Base-by-base conservation (phyloP, 345 rosid genomes). In the Euclidium syriacum region DNA sequence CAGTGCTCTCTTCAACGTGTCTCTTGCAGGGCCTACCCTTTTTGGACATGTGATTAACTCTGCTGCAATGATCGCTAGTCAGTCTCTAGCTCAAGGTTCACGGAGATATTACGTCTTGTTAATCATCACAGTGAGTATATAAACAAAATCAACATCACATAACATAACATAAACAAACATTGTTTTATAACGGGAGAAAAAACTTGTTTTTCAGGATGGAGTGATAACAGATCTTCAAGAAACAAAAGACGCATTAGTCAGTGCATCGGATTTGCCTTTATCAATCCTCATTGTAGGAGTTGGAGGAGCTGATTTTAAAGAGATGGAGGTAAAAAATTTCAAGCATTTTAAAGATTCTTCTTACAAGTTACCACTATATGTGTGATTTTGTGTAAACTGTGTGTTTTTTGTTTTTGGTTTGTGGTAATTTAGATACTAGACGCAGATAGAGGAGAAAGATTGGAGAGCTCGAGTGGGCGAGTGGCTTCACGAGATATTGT, bases 271-370 rank as follows among this genome's bases (percentile, higher is more conserved):
- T 78, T 80, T 91, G 26, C 98, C 98, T 1, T 47, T 91, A 64
- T 91, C 96, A 25, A 88, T 91, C 62, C 86, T 91, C 65, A 86
- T 91, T 44, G 88, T 91, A 54, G 96, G 98, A 52, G 98, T 91
- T 58, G 98, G 98, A 68, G 96, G 96, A 75, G 98, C 98, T 2
- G 96, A 91, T 77, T 91, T 86, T 63, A 91, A 86, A 75, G 98
- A 85, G 79, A 91, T 91, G 98, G 96, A 91, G 98, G 98, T 88
- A 70, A 62, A 20, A 36, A 35, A 42, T 12, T 0, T 4, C 16
- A 40, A 6, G 59, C 3, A 40, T 10, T 10, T 14, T n/a, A n/a
- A 25, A 9, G 54, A 52, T 68, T 60, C 23, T 51, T 44, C 22
- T 40, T 26, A 4, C 17, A 25, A 42, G 11, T 29, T 41, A 39